Conservation (phyloP, 2,329 filamentous ascomycete species). For the Ophiostoma pallidulum region DNA sequence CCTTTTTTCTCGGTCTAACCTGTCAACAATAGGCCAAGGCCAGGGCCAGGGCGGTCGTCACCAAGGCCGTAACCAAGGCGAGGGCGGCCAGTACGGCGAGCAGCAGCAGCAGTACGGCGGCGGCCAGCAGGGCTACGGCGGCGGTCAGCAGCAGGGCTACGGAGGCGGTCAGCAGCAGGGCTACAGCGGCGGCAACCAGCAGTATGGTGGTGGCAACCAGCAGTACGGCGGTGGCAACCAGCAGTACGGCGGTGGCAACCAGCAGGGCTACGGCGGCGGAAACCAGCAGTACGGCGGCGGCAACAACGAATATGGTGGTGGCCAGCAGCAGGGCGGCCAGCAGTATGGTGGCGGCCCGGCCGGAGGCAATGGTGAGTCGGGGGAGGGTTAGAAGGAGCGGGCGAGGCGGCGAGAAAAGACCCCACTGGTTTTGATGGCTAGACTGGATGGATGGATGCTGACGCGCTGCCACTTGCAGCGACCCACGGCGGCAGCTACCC, state of each 20-base stretch:
- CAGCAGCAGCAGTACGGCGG: conserved; percentile 12
- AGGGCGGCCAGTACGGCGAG: conserved; percentile 5
- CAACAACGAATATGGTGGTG: conserved; percentile 15
- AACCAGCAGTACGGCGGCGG: not conserved
- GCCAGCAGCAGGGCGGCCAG: not conserved
- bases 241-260: not conserved
- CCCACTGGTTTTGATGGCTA: too few species aligned
- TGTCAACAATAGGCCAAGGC: too few species aligned
- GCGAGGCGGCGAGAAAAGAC: conserved; percentile 24
- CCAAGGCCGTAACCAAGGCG: conserved; percentile 3
- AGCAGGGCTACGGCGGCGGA: not conserved
- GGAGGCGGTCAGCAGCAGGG: not conserved
- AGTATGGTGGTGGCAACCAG: not conserved
- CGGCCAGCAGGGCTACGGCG: conserved; percentile 11
- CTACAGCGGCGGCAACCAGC: not conserved
- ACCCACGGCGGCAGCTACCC: too few species aligned
- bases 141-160: conserved; percentile 7
- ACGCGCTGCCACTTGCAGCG: too few species aligned
- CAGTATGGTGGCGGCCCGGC: not conserved
- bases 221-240: not conserved
- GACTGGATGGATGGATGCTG: too few species aligned
- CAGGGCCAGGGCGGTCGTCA: not conserved
- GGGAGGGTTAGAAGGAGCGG: conserved; percentile 15
- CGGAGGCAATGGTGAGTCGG: too few species aligned
- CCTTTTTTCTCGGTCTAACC: too few species aligned